These are phyloP conservation scores for Chlorella ohadii DNA, from an alignment of 139 green algal genomes.

Conservation along the genomic window DNA sequence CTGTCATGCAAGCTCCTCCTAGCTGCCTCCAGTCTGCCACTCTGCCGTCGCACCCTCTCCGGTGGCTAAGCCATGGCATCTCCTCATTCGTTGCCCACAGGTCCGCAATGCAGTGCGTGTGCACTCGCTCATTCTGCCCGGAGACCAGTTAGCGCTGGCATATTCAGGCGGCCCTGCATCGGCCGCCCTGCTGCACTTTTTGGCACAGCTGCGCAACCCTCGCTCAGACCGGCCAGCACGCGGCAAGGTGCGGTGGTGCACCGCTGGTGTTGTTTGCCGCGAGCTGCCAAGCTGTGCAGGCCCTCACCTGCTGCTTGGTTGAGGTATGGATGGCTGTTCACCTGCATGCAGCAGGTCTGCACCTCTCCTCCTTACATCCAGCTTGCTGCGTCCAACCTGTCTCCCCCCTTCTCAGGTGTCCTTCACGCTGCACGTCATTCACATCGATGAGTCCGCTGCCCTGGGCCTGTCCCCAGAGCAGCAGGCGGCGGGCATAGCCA, in stretches of 20 bases:
- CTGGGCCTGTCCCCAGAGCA: neutral
- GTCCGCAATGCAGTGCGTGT: conserved; percentile 42
- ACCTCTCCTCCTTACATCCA: neutral
- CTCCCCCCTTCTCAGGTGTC: conserved; percentile 37
- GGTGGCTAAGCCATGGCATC: no score
- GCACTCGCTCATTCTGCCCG: conserved; percentile 39
- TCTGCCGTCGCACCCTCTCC: no score
- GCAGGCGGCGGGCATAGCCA: neutral
- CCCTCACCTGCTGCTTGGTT: no score
- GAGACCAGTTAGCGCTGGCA: conserved; percentile 60
- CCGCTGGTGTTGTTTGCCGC: no score
- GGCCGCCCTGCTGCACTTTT: conserved; percentile 49
- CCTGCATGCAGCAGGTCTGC: neutral
- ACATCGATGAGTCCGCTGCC: conserved; percentile 53
- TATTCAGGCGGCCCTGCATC: conserved; percentile 68
- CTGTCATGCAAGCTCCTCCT: no score
- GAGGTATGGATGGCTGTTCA: no score
- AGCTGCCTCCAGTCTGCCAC: no score
- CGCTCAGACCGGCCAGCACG: conserved; percentile 42
- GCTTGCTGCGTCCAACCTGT: neutral
- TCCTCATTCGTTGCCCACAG: no score
- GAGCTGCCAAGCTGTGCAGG: no score
- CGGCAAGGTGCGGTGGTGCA: conserved; percentile 50
- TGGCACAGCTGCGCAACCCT: conserved; percentile 56
- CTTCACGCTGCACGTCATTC: conserved; percentile 55